Conservation (phyloP, 768 basidiomycete genomes). For the Boletus vinaceobasis region DNA sequence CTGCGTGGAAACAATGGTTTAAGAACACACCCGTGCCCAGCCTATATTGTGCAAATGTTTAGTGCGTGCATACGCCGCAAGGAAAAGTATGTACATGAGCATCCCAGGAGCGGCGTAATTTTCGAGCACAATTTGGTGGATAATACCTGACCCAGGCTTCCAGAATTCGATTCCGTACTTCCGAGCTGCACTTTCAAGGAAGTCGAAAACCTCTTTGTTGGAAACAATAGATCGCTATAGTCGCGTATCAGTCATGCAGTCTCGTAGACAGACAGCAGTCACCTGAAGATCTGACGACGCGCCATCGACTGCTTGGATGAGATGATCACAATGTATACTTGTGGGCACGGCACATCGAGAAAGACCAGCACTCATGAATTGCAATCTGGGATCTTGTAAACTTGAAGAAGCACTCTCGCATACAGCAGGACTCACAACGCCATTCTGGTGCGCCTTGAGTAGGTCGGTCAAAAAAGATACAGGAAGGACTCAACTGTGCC, state of each 20-base stretch:
- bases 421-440: constrained; percentile 54
- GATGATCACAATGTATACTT: constrained; percentile 96
- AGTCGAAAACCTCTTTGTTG: constrained; percentile 97
- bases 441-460: constrained; percentile 54
- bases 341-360: constrained; percentile 79
- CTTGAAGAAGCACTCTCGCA: not conserved
- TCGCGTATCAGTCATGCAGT: not conserved
- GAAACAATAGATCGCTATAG: constrained; percentile 73
- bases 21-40: constrained; percentile 68
- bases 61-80: not conserved
- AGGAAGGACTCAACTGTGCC: constrained; percentile 62
- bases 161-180: constrained; percentile 98
- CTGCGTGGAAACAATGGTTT: not conserved
- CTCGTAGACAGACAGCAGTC: not conserved
- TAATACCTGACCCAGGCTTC: constrained; percentile 86
- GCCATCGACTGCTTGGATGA: constrained; percentile 91
- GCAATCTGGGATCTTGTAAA: constrained; percentile 51
- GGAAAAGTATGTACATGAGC: constrained; percentile 61
- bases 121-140: constrained; percentile 97
- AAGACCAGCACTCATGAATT: constrained; percentile 97
- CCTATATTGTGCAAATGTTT: constrained; percentile 40
- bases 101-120: constrained; percentile 96
- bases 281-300: constrained; percentile 86
- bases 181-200: constrained; percentile 85
- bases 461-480: not conserved